Evolutionary conservation across 495 filamentous ascomycete species (phyloP), one percentile per base, ranked within the genome.

Genomic region (Pyrenula aspistea): DNA sequence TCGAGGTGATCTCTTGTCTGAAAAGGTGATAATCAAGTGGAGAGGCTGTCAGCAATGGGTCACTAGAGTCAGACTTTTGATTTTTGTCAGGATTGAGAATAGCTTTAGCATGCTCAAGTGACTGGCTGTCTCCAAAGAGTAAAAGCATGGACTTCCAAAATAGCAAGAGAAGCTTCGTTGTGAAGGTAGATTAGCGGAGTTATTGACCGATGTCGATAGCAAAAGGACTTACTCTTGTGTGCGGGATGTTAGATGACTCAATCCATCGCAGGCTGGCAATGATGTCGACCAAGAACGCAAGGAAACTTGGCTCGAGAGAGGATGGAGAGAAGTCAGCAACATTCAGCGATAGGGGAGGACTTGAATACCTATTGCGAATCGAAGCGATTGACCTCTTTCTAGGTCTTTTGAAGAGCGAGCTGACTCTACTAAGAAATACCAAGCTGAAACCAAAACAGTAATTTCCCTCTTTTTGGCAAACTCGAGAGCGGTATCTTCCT

Each of bases 21-120:
- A 98, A 98, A 12, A 89, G 76, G 65, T 97, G 92, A 64, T 98
- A 98, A 63, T 98, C 94, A 10, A 98, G 75, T 12, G 94, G 93
- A 10, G 91, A 95, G 2, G 93, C 91, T 1, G 85, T 94, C 56
- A 98, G 89, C 42, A 89, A 69, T 0, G 81, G 68, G 53, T 69
- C 64, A 21, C 65, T 67, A 2, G 66, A 55, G 42, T 65, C 64
- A 36, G 72, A 67, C 25, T 71, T 66, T 24, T 68, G 61, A 4
- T 64, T 58, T 10, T 68, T 59, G 19, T 62, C 58, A 20, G 75
- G 70, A 53, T 75, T 71, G 21, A 80, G 57, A 12, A 60, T 82
- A 55, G 75, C 72, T 67, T 96, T 97, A 51, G 86, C 80, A 52
- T 79, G 76, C 22, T 84, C 78, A n/a, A 96, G 75, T 42, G 87